phyloP scores from a whole-genome alignment of 225 moss, liverwort and hornwort species.

The Pseudoscleropodium purum region DNA sequence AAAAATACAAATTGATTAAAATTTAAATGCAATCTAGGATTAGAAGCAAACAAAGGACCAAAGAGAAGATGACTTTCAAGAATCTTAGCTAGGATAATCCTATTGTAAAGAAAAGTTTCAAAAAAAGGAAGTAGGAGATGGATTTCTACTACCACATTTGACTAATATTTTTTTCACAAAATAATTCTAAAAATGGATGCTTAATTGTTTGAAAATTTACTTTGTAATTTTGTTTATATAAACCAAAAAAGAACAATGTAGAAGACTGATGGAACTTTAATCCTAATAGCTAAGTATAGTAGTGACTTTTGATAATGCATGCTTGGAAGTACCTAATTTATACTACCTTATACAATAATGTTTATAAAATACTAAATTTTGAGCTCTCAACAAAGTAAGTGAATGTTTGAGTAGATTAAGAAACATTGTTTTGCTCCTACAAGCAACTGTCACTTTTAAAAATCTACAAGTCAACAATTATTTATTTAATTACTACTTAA shows the following conservation, averaged over 20 bases:
- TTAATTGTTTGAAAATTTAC: background rate
- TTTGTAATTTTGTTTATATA: rapidly evolving
- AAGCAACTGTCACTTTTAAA: background rate
- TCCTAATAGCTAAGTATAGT: rapidly evolving
- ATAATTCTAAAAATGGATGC: background rate
- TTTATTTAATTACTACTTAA: background rate
- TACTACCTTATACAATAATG: background rate
- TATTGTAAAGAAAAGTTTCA: background rate
- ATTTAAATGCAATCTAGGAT: background rate
- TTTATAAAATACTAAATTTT: background rate
- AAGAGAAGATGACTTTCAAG: background rate
- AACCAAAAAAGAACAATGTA: background rate
- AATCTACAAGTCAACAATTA: background rate
- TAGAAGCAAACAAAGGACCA: background rate
- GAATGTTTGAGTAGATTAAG: background rate
- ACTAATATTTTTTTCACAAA: too few species aligned
- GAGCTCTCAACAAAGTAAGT: background rate
- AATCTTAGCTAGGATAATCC: background rate
- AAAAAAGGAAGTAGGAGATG: rapidly evolving
- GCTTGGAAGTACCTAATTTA: background rate
- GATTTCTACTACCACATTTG: rapidly evolving
- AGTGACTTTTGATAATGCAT: background rate
- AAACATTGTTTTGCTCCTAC: background rate
- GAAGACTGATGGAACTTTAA: background rate
- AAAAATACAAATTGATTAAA: background rate